phyloP scores from a whole-genome alignment of 2,329 filamentous ascomycete genomes.

The Sordariomycetes sp. region DNA sequence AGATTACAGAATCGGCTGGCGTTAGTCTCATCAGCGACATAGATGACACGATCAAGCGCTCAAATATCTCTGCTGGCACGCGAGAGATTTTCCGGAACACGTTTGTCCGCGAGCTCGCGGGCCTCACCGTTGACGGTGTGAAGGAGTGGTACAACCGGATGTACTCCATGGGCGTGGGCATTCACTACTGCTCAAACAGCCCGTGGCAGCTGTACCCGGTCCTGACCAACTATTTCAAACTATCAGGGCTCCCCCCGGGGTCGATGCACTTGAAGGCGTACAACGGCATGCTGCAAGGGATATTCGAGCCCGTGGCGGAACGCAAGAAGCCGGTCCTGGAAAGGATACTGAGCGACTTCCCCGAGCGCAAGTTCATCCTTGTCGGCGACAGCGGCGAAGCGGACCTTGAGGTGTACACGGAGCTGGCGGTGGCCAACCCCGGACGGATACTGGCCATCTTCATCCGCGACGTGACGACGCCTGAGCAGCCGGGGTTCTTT shows the following conservation, averaged over 20 bases:
- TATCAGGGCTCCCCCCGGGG: slow-evolving; percentile 68
- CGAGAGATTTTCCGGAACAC: slow-evolving; percentile 95
- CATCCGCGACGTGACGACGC: slow-evolving; percentile 88
- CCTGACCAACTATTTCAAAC: slow-evolving; percentile 69
- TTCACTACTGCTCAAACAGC: slow-evolving; percentile 99
- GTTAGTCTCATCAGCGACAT: slow-evolving; percentile 95
- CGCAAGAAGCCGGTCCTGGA: slow-evolving; percentile 83
- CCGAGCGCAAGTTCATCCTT: slow-evolving; percentile 71
- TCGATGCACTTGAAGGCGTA: slow-evolving; percentile 96
- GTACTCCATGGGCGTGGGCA: slow-evolving; percentile 65
- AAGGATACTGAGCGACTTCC: slow-evolving; percentile 78
- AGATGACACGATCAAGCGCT: slow-evolving; percentile 94
- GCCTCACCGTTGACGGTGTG: slow-evolving; percentile 77
- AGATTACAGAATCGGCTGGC: slow-evolving; percentile 63
- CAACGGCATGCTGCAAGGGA: slow-evolving; percentile 90
- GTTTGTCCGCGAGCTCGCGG: slow-evolving; percentile 73
- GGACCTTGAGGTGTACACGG: slow-evolving; percentile 92
- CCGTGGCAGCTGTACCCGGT: slow-evolving; percentile 96
- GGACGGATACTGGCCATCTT: slow-evolving; percentile 77
- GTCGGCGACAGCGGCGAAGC: slow-evolving; percentile 95
- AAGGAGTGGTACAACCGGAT: slow-evolving; percentile 77
- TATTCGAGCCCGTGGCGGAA: slow-evolving; percentile 94
- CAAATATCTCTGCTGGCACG: slow-evolving; percentile 75
- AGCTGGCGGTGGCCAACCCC: slow-evolving; percentile 75
- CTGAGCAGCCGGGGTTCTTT: slow-evolving; percentile 60